Evolutionary conservation across 2,329 filamentous ascomycete species (phyloP), one percentile per base, ranked within the genome.

Genomic region (Geosmithia morbida): DNA sequence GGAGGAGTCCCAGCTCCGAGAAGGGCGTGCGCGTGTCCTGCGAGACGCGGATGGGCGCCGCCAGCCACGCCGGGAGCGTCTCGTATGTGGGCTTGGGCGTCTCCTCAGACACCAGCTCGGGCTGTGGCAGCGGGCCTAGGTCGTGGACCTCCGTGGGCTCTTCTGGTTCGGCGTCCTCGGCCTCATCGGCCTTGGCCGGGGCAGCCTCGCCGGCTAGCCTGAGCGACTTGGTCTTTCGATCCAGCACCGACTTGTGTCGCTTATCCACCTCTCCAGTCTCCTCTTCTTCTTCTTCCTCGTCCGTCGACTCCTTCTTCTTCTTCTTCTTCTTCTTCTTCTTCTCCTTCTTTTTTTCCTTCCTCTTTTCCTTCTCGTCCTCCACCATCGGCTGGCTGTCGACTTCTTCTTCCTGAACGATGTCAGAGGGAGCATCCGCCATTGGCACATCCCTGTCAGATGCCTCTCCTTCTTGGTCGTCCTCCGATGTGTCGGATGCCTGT

Each of bases 41-140:
- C 1, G 80, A 72, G 3, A 88, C 79, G 22, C 76, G 73, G n/a
- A 83, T 74, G 0, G 89, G 88, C 13, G 80, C 74, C 5, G 83
- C 79, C 13, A 96, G 71, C 90, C 90, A 97, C 2, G 71, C 55
- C 0, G 90, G 90, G 2, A 95, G 69, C 1, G 85, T 84, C 29
- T 87, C 82, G 61, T 87, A 88, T n/a, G 75, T 74, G 2, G 83
- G 79, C 47, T 74, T 72, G 46, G 75, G 71, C 1, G 69, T 67
- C 29, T 74, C 66, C 43, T 80, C 73, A 1, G 72, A 66, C 1
- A 78, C 70, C 1, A 75, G 77, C 30, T 75, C 74, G 13, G 86
- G 88, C 54, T 95, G 88, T 7, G 88, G 88, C 18, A 95, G 69
- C 7, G 87, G 88, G 48, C 84, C 79, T 1, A 97, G 70, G 19